A percentile compares a stretch with the other conserved stretches of the same genome.
Conservation (phyloP, 352 stramenopile genomes). For the Phytophthora aleatoria region DNA sequence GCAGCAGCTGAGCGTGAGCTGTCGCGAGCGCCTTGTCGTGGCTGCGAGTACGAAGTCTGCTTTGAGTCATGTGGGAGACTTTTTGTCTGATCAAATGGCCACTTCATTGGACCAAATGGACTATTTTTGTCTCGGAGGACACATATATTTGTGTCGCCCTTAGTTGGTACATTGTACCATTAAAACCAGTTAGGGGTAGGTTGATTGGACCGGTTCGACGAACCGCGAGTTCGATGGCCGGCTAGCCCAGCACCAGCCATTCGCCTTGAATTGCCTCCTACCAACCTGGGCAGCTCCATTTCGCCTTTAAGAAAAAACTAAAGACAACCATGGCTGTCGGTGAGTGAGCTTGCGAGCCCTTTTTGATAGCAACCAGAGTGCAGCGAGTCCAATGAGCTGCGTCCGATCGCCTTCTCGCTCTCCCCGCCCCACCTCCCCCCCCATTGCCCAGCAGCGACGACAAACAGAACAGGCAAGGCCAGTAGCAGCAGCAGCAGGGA, state of each 20-base stretch:
- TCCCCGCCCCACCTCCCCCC: not conserved
- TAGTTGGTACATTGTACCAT: no score
- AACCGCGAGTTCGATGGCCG: constrained; percentile 35
- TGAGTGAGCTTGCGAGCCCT: constrained; percentile 45
- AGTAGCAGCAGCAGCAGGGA: constrained; percentile 26
- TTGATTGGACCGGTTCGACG: constrained; percentile 23
- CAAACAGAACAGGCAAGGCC: constrained; percentile 26
- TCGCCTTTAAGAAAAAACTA: constrained; percentile 91
- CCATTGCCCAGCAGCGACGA: constrained; percentile 8
- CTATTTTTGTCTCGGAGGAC: no score
- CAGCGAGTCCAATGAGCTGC: constrained; percentile 13
- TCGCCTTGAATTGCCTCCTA: constrained; percentile 28
- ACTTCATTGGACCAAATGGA: not conserved
- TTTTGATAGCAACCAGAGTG: not conserved
- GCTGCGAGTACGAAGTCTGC: not conserved
- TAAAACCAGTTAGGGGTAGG: constrained; percentile 25
- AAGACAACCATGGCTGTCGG: constrained; percentile 88
- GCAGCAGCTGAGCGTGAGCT: constrained; percentile 25
- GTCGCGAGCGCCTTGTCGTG: constrained; percentile 28
- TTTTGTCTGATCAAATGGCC: no score
- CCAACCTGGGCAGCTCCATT: constrained; percentile 56
- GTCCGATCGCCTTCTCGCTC: constrained; percentile 17
- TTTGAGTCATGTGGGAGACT: not conserved
- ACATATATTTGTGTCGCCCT: no score
- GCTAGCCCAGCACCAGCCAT: constrained; percentile 65